phyloP scores from a whole-genome alignment of 495 filamentous ascomycete genomes.

The Annulohypoxylon stygium region DNA sequence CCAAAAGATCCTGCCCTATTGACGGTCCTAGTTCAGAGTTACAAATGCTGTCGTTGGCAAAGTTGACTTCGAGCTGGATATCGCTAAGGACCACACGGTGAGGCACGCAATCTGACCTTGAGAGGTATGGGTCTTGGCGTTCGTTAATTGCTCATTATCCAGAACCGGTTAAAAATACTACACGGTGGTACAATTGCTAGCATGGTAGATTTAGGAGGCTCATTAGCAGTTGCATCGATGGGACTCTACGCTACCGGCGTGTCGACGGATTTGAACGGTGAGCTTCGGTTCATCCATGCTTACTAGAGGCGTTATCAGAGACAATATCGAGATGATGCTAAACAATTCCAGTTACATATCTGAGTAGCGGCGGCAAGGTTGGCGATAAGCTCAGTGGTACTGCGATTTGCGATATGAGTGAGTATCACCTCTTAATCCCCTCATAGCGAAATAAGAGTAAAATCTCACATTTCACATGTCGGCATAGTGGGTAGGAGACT shows the following conservation, averaged over 20 bases:
- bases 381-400: slow-evolving; percentile 80
- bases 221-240: slow-evolving; percentile 90
- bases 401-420: slow-evolving; percentile 88
- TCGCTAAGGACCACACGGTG: slow-evolving; percentile 91
- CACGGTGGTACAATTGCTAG: slow-evolving; percentile 96
- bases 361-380: slow-evolving; percentile 83
- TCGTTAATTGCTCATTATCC: slow-evolving; percentile 10
- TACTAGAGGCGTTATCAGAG: no score
- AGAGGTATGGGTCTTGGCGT: background rate
- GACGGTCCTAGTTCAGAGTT: slow-evolving; percentile 72
- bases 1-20: background rate
- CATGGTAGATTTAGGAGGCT: slow-evolving; percentile 96
- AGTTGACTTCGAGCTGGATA: slow-evolving; percentile 89
- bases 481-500: slow-evolving; percentile 89
- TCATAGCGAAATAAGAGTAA: background rate
- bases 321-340: background rate
- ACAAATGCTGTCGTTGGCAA: slow-evolving; percentile 79
- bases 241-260: slow-evolving; percentile 92
- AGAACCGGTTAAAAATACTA: slow-evolving; percentile 91
- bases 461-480: slow-evolving; percentile 7
- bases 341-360: slow-evolving; percentile 81
- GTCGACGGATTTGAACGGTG: slow-evolving; percentile 91
- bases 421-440: slow-evolving; percentile 29
- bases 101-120: slow-evolving; percentile 23
- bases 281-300: slow-evolving; percentile 9